phyloP scores from a whole-genome alignment of 2,329 filamentous ascomycete genomes.

The Phaeosphaeria sp. region DNA sequence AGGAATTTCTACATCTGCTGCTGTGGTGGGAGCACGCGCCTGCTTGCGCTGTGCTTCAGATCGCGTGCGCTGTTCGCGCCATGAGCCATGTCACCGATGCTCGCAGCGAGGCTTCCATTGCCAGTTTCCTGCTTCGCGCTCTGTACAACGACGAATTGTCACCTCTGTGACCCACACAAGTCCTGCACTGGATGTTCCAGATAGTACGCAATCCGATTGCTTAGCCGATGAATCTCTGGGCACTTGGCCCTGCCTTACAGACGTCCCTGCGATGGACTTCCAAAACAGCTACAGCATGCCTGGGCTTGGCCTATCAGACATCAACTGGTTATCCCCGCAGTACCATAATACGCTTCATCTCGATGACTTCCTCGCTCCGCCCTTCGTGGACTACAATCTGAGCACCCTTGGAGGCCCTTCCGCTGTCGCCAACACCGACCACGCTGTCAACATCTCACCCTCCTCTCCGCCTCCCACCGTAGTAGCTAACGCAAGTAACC shows the following conservation, averaged over 20 bases:
- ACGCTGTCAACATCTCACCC: not conserved
- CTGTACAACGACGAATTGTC: not conserved
- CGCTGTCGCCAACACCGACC: not conserved
- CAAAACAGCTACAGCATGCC: not conserved
- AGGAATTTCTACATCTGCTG: not conserved
- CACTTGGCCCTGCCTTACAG: not conserved
- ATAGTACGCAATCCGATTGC: not conserved
- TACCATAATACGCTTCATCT: slow-evolving; percentile 11
- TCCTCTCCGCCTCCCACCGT: not conserved
- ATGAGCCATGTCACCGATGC: slow-evolving; percentile 32
- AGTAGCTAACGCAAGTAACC: not conserved
- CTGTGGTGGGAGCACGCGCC: slow-evolving; percentile 14
- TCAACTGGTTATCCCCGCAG: slow-evolving; percentile 17
- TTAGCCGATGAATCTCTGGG: not conserved
- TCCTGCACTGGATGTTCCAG: not conserved
- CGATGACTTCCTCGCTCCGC: slow-evolving; percentile 8
- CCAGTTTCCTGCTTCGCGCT: slow-evolving; percentile 22
- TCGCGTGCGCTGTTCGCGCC: slow-evolving; percentile 39
- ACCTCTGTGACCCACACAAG: not conserved
- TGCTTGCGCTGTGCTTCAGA: slow-evolving; percentile 34
- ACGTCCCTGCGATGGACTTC: not conserved
- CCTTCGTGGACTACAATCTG: not conserved
- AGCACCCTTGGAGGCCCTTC: slow-evolving; percentile 1
- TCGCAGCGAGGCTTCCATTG: slow-evolving; percentile 24
- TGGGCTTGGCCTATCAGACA: not conserved